Percentiles rank a stretch among this genome's conserved stretches.
Conservation (phyloP, 306 rosid species). For the Abrus precatorius region DNA sequence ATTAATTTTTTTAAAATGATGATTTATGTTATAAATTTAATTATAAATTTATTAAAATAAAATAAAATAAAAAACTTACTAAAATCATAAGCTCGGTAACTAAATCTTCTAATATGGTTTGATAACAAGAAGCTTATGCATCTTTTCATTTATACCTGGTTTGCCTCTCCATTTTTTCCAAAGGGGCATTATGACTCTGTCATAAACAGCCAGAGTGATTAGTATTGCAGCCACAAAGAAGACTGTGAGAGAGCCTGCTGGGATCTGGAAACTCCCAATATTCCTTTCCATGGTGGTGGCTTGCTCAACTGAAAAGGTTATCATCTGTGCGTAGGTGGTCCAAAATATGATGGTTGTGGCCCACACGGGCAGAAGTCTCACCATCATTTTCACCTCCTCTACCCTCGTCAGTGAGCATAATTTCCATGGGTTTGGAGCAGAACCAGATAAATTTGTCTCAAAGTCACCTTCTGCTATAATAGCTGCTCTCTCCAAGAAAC, state of each 20-base stretch:
- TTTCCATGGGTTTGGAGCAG: conserved; percentile 80
- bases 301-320: conserved; percentile 96
- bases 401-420: conserved; percentile 78
- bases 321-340: conserved; percentile 92
- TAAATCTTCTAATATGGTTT: neutral
- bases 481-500: conserved; percentile 90
- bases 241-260: conserved; percentile 89
- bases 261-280: conserved; percentile 75
- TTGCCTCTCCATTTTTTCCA: conserved; percentile 83
- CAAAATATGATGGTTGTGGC: conserved; percentile 95
- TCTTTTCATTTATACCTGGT: conserved; percentile 61
- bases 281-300: conserved; percentile 90
- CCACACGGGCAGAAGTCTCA: conserved; percentile 87
- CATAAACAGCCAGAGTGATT: conserved; percentile 74
- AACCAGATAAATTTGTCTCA: conserved; percentile 51
- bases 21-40: too few relatives aligned
- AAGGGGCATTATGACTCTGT: conserved; percentile 84
- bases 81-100: neutral
- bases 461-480: conserved; percentile 69
- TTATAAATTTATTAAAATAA: too few relatives aligned
- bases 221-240: conserved; percentile 86
- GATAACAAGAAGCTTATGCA: neutral
- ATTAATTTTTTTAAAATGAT: too few relatives aligned
- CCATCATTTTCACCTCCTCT: conserved; percentile 96
- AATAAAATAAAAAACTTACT: too few relatives aligned